Conservation (phyloP, 2,329 filamentous ascomycete species). For the Microcyclospora pomicola region DNA sequence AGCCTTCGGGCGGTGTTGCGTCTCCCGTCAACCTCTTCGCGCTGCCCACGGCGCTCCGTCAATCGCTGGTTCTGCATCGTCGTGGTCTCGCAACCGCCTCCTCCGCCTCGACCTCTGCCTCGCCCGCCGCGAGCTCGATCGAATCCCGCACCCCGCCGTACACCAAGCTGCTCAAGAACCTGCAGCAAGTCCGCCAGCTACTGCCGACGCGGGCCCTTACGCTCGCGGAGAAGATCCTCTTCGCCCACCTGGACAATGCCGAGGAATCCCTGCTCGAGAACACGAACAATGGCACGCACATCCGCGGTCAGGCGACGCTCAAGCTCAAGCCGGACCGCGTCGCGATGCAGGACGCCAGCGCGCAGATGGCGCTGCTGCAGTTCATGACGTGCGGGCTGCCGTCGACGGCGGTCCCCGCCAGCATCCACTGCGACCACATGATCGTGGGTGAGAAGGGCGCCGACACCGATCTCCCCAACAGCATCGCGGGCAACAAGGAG, state of each 20-base stretch:
- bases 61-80: constrained; percentile 10
- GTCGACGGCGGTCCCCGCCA: constrained; percentile 82
- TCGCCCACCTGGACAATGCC: constrained; percentile 80
- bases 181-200: constrained; percentile 60
- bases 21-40: constrained; percentile 5
- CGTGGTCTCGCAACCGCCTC: constrained; percentile 21
- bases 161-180: constrained; percentile 62
- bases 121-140: constrained; percentile 19
- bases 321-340: constrained; percentile 96
- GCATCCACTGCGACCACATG: constrained; percentile 98
- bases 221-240: constrained; percentile 94
- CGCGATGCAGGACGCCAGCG: constrained; percentile 97
- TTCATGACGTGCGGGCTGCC: constrained; percentile 96
- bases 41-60: constrained; percentile 11
- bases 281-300: constrained; percentile 69
- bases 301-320: constrained; percentile 80
- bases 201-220: constrained; percentile 55
- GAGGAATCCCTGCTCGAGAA: constrained; percentile 75
- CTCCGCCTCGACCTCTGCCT: constrained; percentile 3
- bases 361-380: constrained; percentile 94
- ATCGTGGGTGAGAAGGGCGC: constrained; percentile 91
- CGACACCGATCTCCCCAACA: constrained; percentile 67
- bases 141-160: constrained; percentile 60
- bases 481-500: constrained; percentile 85
- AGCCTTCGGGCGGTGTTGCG: no score